These are phyloP conservation scores for Rhododendron williamsianum DNA, from an alignment of 148 eudicot species.

Conservation along the genomic window DNA sequence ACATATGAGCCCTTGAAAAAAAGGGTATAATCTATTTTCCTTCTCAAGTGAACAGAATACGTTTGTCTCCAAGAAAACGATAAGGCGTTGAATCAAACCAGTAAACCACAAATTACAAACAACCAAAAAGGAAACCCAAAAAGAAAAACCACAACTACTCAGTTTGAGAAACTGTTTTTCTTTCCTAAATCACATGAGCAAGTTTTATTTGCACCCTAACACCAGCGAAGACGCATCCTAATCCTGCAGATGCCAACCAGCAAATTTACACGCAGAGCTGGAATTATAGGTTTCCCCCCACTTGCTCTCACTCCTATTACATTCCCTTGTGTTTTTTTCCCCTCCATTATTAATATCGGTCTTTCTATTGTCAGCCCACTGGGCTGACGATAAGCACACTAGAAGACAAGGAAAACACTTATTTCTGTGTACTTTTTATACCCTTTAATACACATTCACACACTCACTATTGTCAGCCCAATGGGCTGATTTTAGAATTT, in stretches of 20 bases:
- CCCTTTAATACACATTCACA: too few relatives aligned
- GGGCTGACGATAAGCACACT: too few relatives aligned
- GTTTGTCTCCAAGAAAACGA: neutral
- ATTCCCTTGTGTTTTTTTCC: neutral
- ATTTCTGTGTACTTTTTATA: too few relatives aligned
- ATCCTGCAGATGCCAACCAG: neutral
- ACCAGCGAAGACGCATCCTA: neutral
- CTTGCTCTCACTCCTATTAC: neutral
- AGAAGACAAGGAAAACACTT: too few relatives aligned
- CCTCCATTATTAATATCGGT: neutral
- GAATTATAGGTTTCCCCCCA: neutral
- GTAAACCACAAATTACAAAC: neutral
- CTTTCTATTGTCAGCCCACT: too few relatives aligned
- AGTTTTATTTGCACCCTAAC: neutral
- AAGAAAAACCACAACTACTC: neutral
- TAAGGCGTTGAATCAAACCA: neutral
- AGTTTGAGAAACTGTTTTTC: neutral
- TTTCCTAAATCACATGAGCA: neutral
- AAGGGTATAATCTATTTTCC: neutral
- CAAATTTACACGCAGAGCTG: neutral
- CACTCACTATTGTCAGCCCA: too few relatives aligned
- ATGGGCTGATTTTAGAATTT: too few relatives aligned
- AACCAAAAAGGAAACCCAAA: neutral
- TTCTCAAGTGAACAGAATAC: neutral
- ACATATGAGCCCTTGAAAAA: neutral